Evolutionary conservation across 2,329 filamentous ascomycete species (phyloP), one percentile per base, ranked within the genome.

Genomic region (Fusarium agapanthi): DNA sequence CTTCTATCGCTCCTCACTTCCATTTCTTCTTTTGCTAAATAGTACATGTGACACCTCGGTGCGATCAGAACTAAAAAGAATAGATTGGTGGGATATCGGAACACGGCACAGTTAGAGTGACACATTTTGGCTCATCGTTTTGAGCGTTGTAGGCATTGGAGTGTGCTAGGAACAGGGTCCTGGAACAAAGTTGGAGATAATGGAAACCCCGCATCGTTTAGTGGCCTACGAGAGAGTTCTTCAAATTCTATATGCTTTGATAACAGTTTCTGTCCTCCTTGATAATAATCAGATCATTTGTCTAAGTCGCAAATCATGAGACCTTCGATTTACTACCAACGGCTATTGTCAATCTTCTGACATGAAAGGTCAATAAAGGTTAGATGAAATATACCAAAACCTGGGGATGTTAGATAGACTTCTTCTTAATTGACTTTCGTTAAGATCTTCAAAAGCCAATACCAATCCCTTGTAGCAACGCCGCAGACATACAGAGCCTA

Each of bases 41-140:
- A 12, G 32, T 38, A 26, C 64, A 68, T 55, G 65, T 68, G 65
- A 63, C 41, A 44, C 64, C 64, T 63, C 64, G 65, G 65, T n/a
- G 28, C 30, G 45, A 43, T 30, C 37, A 30, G 58, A 40, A 34
- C 48, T 18, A 55, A 28, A 54, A 43, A 26, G 55, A 47, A 47
- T 28, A 16, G 13, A 40, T 45, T 35, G 45, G 45, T 43, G 41
- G 63, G 37, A 41, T 30, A 38, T 61, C 65, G 64, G 65, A 43
- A 62, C 22, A 24, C 48, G 65, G 64, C 47, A 68, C 47, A 54
- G 34, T 43, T 38, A 18, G 44, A 47, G 63, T 53, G 48, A 45
- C 62, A 48, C 44, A 41, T 28, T 50, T n/a, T 34, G 32, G 43
- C 41, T 48, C 41, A 38, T 43, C 34, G 44, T 30, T 56, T 45